These are phyloP conservation scores for Hypoxylon subgilvum DNA, from an alignment of 495 filamentous ascomycete species.

Conservation along the genomic window DNA sequence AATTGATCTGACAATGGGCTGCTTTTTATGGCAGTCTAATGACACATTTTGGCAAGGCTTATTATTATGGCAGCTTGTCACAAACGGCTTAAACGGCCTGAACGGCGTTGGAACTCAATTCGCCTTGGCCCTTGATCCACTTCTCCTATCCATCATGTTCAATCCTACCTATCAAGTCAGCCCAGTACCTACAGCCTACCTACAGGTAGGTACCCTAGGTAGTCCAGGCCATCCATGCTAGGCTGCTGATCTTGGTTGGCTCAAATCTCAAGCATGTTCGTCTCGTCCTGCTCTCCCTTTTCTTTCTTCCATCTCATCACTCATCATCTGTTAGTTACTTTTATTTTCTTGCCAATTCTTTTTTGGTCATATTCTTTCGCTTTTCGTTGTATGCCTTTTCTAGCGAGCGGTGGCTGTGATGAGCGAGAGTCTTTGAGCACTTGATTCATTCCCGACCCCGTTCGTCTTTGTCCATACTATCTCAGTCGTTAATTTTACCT, in stretches of 20 bases:
- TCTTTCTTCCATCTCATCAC: constrained; percentile 17
- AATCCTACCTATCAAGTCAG: too few relatives aligned
- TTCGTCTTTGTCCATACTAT: constrained; percentile 29
- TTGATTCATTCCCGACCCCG: constrained; percentile 1
- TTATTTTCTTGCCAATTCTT: constrained; percentile 32
- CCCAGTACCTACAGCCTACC: too few relatives aligned
- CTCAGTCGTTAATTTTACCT: constrained; percentile 36
- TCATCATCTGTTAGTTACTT: too few relatives aligned
- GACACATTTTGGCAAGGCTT: too few relatives aligned
- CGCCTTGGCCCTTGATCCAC: constrained; percentile 15
- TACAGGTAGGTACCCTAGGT: too few relatives aligned
- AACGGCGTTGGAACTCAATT: constrained; percentile 20
- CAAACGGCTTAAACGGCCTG: too few relatives aligned
- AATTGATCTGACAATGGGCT: constrained; percentile 15
- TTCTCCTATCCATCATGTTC: too few relatives aligned
- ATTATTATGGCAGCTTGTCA: constrained; percentile 6
- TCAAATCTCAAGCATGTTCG: too few relatives aligned
- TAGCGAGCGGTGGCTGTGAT: constrained; percentile 22
- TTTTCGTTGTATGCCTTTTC: constrained; percentile 19
- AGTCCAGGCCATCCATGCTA: too few relatives aligned
- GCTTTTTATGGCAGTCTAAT: constrained; percentile 13
- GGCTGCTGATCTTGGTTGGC: not conserved
- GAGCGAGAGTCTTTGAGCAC: constrained; percentile 15
- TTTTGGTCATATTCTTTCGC: constrained; percentile 25
- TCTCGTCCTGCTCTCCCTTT: constrained; percentile 21